Conservation (phyloP, 176 grass and related monocot genomes). For the Oryza nivara region DNA sequence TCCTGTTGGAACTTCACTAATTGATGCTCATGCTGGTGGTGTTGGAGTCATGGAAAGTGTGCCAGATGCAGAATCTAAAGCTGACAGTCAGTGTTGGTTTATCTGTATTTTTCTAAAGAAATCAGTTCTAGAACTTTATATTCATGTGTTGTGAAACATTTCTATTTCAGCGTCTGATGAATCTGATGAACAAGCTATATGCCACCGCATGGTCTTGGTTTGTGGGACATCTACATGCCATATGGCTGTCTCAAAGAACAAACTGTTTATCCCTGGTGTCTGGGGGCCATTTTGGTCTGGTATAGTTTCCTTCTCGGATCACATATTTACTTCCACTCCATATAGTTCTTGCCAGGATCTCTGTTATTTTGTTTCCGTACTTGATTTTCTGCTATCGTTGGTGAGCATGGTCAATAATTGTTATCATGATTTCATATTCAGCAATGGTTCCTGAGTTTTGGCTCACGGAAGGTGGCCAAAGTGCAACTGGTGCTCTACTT, state of each 20-base stretch:
- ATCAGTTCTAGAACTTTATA: not conserved
- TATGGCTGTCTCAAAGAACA: conserved; percentile 85
- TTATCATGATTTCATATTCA: conserved; percentile 42
- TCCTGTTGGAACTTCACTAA: conserved; percentile 92
- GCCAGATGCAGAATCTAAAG: conserved; percentile 50
- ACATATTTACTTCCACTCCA: conserved; percentile 4
- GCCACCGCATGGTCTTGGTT: conserved; percentile 80
- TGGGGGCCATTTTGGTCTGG: conserved; percentile 99
- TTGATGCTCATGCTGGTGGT: conserved; percentile 97
- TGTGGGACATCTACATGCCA: conserved; percentile 98
- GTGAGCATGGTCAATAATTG: conserved; percentile 26
- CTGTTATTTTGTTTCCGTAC: conserved; percentile 21
- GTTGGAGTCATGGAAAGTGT: conserved; percentile 94
- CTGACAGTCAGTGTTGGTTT: conserved; percentile 49
- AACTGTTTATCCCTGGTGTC: conserved; percentile 84
- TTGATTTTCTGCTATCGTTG: conserved; percentile 17
- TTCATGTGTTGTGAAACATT: conserved; percentile 32
- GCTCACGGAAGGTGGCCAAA: conserved; percentile 95
- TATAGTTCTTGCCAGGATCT: conserved; percentile 25
- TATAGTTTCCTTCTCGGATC: conserved; percentile 38
- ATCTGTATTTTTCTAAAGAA: conserved; percentile 21
- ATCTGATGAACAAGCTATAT: conserved; percentile 75
- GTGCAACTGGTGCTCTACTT: conserved; percentile 87
- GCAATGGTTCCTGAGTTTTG: conserved; percentile 92
- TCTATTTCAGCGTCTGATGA: conserved; percentile 55